Evolutionary conservation across 192 early-diverging fungal species (phyloP).

Genomic region (Lobosporangium transversale): DNA sequence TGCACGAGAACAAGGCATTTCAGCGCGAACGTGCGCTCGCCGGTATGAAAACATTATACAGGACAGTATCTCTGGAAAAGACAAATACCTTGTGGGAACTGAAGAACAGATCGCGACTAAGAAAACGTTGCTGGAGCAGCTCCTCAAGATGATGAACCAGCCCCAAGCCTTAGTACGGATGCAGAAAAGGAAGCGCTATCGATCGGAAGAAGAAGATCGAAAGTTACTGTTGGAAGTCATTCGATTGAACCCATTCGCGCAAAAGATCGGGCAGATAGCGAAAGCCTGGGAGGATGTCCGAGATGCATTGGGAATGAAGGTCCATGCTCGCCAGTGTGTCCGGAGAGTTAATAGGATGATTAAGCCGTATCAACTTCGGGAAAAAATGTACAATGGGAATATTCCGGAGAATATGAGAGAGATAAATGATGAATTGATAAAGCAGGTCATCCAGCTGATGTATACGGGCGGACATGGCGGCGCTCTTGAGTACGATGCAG

Average conservation of each 20-base stretch:
- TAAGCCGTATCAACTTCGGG: slow-evolving; percentile 34
- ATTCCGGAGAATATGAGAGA: slow-evolving; percentile 44
- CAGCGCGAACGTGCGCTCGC: slow-evolving; percentile 37
- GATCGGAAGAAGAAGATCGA: slow-evolving; percentile 40
- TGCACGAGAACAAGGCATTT: slow-evolving; percentile 36
- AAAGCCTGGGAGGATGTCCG: slow-evolving; percentile 49
- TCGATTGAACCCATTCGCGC: slow-evolving; percentile 41
- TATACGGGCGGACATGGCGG: slow-evolving; percentile 14
- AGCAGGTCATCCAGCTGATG: slow-evolving; percentile 50
- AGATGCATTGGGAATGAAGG: slow-evolving; percentile 44
- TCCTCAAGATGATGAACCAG: slow-evolving; percentile 50
- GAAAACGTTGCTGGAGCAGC: slow-evolving; percentile 30
- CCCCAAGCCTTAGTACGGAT: slow-evolving; percentile 43
- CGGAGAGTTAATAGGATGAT: slow-evolving; percentile 47
- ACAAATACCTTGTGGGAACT: slow-evolving; percentile 21
- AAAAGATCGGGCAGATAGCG: slow-evolving; percentile 44
- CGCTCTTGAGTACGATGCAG: slow-evolving; percentile 13
- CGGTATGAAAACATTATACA: slow-evolving; percentile 52
- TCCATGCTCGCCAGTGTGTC: slow-evolving; percentile 44
- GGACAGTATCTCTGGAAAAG: slow-evolving; percentile 36
- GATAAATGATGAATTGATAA: slow-evolving; percentile 36
- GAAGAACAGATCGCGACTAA: slow-evolving; percentile 40
- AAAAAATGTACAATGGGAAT: slow-evolving; percentile 45
- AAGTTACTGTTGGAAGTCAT: slow-evolving; percentile 33
- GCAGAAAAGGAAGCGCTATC: slow-evolving; percentile 49